phyloP scores from a whole-genome alignment of 768 basidiomycete genomes.

The Cantharellus cinnabarinus region DNA sequence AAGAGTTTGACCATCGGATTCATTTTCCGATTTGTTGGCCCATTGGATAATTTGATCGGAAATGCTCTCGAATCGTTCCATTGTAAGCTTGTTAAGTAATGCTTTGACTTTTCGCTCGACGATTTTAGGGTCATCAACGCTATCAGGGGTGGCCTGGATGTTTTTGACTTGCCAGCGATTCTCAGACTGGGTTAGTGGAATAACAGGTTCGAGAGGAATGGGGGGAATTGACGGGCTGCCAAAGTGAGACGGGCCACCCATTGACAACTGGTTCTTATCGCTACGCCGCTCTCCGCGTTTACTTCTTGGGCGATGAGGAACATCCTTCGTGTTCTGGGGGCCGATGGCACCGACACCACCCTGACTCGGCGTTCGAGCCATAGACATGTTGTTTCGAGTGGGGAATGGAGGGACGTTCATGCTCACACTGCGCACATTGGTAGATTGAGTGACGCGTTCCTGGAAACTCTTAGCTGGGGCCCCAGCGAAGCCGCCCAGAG shows the following conservation, averaged over 20 bases:
- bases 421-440: slow-evolving; percentile 12
- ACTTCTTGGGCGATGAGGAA: slow-evolving; percentile 19
- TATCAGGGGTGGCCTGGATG: background rate
- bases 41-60: slow-evolving; percentile 86
- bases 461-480: no score
- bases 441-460: background rate
- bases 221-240: slow-evolving; percentile 5
- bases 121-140: slow-evolving; percentile 24
- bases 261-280: slow-evolving; percentile 28
- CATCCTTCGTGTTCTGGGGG: slow-evolving; percentile 20
- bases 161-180: slow-evolving; percentile 57
- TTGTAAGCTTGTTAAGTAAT: slow-evolving; percentile 85
- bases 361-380: slow-evolving; percentile 41
- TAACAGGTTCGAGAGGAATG: slow-evolving; percentile 37
- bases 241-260: slow-evolving; percentile 13
- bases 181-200: slow-evolving; percentile 53
- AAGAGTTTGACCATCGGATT: slow-evolving; percentile 83
- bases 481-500: slow-evolving; percentile 13
- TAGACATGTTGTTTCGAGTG: slow-evolving; percentile 15
- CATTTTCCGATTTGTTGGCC: slow-evolving; percentile 84
- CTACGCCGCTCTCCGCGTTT: slow-evolving; percentile 33
- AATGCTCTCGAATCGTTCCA: slow-evolving; percentile 92
- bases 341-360: slow-evolving; percentile 19
- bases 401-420: background rate
- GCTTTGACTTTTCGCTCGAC: slow-evolving; percentile 87